Conservation (phyloP, 768 basidiomycete species). For the Suillus placidus region DNA sequence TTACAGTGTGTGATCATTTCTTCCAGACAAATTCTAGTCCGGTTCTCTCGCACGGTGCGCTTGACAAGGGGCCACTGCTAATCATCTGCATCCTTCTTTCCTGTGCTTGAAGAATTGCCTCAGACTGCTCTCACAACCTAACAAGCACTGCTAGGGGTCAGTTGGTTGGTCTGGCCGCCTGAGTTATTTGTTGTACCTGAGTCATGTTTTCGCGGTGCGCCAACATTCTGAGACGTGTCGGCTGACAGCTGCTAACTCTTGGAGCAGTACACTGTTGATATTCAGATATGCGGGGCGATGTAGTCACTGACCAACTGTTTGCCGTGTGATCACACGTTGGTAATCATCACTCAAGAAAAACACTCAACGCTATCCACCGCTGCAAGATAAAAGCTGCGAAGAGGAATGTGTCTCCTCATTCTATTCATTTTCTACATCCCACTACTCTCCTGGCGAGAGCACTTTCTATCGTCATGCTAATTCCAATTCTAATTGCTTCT, state of each 20-base stretch:
- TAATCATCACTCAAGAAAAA: background rate
- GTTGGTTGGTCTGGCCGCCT: background rate
- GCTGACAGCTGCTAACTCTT: background rate
- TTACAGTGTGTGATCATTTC: background rate
- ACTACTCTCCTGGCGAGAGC: background rate
- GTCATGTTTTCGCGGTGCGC: background rate
- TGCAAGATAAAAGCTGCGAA: background rate
- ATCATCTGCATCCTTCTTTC: background rate
- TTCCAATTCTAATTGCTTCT: slow-evolving; percentile 12
- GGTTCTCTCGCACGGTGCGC: background rate
- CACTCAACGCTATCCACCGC: background rate
- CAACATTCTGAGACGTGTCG: background rate
- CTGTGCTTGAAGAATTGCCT: background rate
- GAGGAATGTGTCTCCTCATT: background rate
- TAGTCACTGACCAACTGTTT: background rate
- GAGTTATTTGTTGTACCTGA: background rate
- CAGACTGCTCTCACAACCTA: background rate
- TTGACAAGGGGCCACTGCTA: background rate
- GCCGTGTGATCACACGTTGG: background rate
- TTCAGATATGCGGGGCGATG: background rate
- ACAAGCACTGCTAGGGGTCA: background rate
- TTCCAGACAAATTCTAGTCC: background rate
- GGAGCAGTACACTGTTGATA: background rate
- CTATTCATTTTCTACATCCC: background rate
- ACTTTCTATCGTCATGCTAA: slow-evolving; percentile 16